phyloP scores from a whole-genome alignment of 1,284 basidiomycete species.

The Heterobasidion parviporum region DNA sequence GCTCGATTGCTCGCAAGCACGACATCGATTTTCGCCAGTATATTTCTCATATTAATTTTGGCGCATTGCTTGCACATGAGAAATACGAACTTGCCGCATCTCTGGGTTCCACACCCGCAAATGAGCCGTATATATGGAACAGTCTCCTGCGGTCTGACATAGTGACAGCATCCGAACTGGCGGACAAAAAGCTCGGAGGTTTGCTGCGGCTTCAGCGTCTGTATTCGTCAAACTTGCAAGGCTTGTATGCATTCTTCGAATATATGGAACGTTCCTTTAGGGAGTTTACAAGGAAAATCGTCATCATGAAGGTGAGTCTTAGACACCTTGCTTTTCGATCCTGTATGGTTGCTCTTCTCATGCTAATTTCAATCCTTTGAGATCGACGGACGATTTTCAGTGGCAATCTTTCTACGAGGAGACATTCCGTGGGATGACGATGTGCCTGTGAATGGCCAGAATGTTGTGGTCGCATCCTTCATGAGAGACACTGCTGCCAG shows the following conservation, averaged over 20 bases:
- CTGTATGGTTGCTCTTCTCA: not conserved
- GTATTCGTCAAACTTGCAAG: slow-evolving; percentile 45
- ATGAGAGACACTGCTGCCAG: slow-evolving; percentile 41
- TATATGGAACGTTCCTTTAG: slow-evolving; percentile 46
- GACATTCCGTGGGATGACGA: slow-evolving; percentile 57
- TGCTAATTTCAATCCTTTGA: slow-evolving; percentile 14
- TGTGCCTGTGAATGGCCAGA: slow-evolving; percentile 22
- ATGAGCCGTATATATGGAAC: slow-evolving; percentile 49
- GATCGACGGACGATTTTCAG: slow-evolving; percentile 52
- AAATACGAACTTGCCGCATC: slow-evolving; percentile 41
- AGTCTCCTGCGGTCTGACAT: slow-evolving; percentile 53
- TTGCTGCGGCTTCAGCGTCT: slow-evolving; percentile 52
- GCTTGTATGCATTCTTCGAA: slow-evolving; percentile 50
- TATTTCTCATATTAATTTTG: slow-evolving; percentile 43
- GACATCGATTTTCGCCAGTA: slow-evolving; percentile 35
- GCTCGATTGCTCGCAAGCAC: slow-evolving; percentile 34
- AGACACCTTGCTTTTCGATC: no score
- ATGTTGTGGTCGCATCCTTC: slow-evolving; percentile 56
- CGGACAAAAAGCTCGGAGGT: slow-evolving; percentile 37
- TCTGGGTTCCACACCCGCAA: slow-evolving; percentile 27
- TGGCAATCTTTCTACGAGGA: slow-evolving; percentile 56
- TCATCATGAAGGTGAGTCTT: slow-evolving; percentile 45
- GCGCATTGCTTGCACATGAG: slow-evolving; percentile 41
- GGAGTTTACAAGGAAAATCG: slow-evolving; percentile 46
- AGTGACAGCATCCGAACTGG: slow-evolving; percentile 38